Percentiles rank a stretch among this genome's conserved stretches.
These are phyloP conservation scores for Podospora bellae-mahoneyi DNA, from an alignment of 495 filamentous ascomycete species.

Conservation along the genomic window DNA sequence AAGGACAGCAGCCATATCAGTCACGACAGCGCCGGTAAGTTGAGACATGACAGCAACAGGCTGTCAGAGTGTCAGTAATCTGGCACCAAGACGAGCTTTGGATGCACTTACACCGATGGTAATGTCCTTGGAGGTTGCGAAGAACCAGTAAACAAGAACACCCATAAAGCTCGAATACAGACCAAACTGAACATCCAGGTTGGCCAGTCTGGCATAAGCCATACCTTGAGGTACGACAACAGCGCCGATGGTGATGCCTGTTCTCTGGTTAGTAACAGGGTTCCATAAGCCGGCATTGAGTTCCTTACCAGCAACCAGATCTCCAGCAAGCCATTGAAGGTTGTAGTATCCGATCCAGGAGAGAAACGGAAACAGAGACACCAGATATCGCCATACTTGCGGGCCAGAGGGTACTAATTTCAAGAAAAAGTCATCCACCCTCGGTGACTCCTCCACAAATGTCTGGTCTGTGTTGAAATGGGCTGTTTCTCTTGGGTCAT, in stretches of 20 bases:
- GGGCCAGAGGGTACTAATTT: constrained; percentile 55
- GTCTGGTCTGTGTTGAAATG: constrained; percentile 74
- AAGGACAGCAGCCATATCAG: constrained; percentile 50
- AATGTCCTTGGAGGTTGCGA: constrained; percentile 98
- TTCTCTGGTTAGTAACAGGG: not conserved
- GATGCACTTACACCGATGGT: constrained; percentile 81
- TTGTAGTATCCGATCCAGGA: constrained; percentile 90
- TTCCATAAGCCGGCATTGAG: not conserved
- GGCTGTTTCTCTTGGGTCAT: constrained; percentile 71
- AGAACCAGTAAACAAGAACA: constrained; percentile 95
- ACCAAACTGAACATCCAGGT: constrained; percentile 74
- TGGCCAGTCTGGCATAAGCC: constrained; percentile 89
- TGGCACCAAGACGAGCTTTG: not conserved
- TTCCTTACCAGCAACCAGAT: constrained; percentile 79
- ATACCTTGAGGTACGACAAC: constrained; percentile 97
- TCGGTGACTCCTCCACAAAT: constrained; percentile 82
- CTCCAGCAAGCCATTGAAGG: constrained; percentile 78
- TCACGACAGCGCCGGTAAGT: constrained; percentile 75
- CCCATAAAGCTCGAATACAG: constrained; percentile 98
- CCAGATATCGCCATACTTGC: constrained; percentile 57
- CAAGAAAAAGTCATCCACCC: constrained; percentile 64
- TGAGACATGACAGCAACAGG: constrained; percentile 96
- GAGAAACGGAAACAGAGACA: constrained; percentile 78
- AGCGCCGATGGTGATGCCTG: constrained; percentile 88
- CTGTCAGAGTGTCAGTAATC: constrained; percentile 40